These are phyloP conservation scores for Powellomyces hirtus DNA, from an alignment of 192 early-diverging fungal species.

Conservation along the genomic window DNA sequence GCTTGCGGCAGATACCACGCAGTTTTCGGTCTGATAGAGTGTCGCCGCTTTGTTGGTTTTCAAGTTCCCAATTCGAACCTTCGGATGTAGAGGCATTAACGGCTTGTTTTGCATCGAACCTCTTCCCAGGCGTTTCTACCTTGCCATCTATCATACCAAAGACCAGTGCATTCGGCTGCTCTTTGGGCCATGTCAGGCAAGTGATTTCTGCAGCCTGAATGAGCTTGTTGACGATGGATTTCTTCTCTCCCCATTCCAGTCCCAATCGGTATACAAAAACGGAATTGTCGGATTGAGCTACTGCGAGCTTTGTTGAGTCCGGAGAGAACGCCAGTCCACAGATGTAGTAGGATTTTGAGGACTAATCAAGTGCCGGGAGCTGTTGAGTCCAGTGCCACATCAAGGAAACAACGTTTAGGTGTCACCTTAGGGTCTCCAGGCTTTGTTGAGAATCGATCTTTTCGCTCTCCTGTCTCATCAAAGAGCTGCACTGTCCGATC, in stretches of 20 bases:
- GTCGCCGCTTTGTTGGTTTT: slow-evolving; percentile 70
- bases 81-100: no score
- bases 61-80: slow-evolving; percentile 61
- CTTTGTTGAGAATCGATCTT: slow-evolving; percentile 64
- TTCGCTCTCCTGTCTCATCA: slow-evolving; percentile 67
- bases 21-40: slow-evolving; percentile 60
- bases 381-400: no score
- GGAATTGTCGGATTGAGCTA: slow-evolving; percentile 60
- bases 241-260: slow-evolving; percentile 68
- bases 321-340: slow-evolving; percentile 62
- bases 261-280: slow-evolving; percentile 68
- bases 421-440: slow-evolving; percentile 61
- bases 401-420: not conserved
- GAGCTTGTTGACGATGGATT: slow-evolving; percentile 66
- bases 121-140: slow-evolving; percentile 35
- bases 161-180: slow-evolving; percentile 60
- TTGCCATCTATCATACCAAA: slow-evolving; percentile 65
- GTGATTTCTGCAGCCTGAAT: slow-evolving; percentile 63
- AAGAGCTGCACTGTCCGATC: slow-evolving; percentile 58
- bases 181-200: slow-evolving; percentile 58
- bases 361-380: no score
- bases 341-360: slow-evolving; percentile 46
- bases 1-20: slow-evolving; percentile 52
- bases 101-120: no score
- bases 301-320: slow-evolving; percentile 60